These are phyloP conservation scores for Lobosporangium transversale DNA, from an alignment of 192 early-diverging fungal genomes.

Conservation along the genomic window DNA sequence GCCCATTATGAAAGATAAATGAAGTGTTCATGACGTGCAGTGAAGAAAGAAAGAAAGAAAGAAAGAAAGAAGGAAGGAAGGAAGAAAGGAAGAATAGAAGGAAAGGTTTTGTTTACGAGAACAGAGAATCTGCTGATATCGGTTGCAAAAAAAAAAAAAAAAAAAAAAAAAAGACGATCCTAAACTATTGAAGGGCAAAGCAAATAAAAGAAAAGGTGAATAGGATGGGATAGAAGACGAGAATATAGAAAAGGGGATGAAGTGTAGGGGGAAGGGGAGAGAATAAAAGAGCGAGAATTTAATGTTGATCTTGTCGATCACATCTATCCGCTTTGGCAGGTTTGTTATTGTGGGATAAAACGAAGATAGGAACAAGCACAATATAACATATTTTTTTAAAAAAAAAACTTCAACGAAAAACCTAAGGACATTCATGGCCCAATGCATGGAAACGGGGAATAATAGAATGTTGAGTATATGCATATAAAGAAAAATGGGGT, in stretches of 20 bases:
- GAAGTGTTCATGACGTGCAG: constrained; percentile 16
- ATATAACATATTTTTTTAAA: too few relatives aligned
- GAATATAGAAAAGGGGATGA: background rate
- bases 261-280: background rate
- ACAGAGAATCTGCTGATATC: too few relatives aligned
- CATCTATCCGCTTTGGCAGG: too few relatives aligned
- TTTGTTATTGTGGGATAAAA: background rate
- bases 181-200: too few relatives aligned
- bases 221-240: background rate
- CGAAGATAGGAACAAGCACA: constrained; percentile 3
- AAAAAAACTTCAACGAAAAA: too few relatives aligned
- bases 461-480: constrained; percentile 1
- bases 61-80: too few relatives aligned
- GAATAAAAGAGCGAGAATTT: background rate
- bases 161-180: too few relatives aligned
- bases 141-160: too few relatives aligned
- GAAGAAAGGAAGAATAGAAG: too few relatives aligned
- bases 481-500: constrained; percentile 2
- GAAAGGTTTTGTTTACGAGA: too few relatives aligned
- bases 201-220: too few relatives aligned
- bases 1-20: constrained; percentile 1
- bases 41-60: background rate
- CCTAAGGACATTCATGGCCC: background rate
- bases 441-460: constrained; percentile 3
- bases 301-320: too few relatives aligned